Conservation (phyloP, 2,329 filamentous ascomycete genomes). For the Calycina herbarum region DNA sequence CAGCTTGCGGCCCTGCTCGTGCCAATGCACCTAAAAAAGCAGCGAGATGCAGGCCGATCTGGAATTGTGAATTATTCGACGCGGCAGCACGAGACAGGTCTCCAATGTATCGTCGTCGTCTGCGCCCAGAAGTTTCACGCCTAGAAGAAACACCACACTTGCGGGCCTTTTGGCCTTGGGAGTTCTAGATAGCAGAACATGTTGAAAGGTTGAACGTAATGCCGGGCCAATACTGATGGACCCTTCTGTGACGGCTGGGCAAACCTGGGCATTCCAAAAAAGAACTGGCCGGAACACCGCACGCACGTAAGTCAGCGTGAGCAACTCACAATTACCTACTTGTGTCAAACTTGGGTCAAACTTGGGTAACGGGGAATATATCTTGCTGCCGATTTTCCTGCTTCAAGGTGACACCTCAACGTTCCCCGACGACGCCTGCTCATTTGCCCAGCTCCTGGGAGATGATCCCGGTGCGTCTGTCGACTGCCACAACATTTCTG, state of each 20-base stretch:
- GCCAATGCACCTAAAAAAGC: neutral
- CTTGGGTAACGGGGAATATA: neutral
- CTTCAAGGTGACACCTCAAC: neutral
- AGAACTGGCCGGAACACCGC: neutral
- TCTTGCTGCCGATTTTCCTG: neutral
- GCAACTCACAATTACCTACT: neutral
- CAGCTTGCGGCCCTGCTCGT: neutral
- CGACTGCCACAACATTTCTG: too few species aligned
- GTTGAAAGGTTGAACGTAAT: neutral
- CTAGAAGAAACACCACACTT: neutral
- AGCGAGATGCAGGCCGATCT: neutral
- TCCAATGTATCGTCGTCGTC: neutral
- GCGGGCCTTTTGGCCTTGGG: neutral
- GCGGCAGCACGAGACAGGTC: neutral
- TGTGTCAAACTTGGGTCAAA: neutral
- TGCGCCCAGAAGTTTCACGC: slow-evolving; percentile 8
- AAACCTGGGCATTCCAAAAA: slow-evolving; percentile 8
- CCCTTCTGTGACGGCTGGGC: slow-evolving; percentile 8
- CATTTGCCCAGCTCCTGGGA: neutral
- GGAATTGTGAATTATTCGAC: too few species aligned
- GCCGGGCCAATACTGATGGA: neutral
- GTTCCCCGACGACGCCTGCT: neutral
- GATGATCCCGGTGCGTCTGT: neutral
- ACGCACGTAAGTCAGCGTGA: neutral
- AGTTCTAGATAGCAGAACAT: neutral